These are phyloP conservation scores for Trichoderma sp. DNA, from an alignment of 2,329 filamentous ascomycete genomes.

Conservation along the genomic window DNA sequence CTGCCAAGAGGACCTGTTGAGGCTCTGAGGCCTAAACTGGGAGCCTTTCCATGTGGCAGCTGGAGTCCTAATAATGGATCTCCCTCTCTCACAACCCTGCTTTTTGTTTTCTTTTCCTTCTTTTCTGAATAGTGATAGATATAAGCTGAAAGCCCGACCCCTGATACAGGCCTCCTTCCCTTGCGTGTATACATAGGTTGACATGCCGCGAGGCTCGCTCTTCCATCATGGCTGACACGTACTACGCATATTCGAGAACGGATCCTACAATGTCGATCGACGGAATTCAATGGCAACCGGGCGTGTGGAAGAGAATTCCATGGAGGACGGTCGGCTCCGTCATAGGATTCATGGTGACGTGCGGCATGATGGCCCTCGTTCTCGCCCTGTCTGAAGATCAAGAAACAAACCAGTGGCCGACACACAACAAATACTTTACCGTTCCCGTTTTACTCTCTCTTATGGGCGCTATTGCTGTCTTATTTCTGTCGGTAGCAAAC, in stretches of 20 bases:
- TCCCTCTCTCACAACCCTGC: neutral
- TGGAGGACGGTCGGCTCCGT: neutral
- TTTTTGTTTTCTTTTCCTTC: neutral
- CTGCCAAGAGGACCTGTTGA: neutral
- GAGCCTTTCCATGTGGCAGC: neutral
- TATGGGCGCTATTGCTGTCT: neutral
- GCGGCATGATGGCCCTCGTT: conserved; percentile 4
- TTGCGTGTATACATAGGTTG: neutral
- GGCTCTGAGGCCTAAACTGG: neutral
- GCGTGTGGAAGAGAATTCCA: conserved; percentile 2
- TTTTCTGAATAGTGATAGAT: neutral
- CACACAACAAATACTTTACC: neutral
- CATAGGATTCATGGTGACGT: neutral
- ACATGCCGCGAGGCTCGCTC: neutral
- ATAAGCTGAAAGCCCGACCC: neutral
- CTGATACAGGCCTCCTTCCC: neutral
- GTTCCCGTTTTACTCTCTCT: conserved; percentile 12
- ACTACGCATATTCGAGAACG: neutral
- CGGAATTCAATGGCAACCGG: conserved; percentile 12
- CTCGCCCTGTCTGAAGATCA: conserved; percentile 1
- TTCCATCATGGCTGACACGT: neutral
- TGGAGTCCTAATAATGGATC: neutral
- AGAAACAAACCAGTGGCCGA: conserved; percentile 11
- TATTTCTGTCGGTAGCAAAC: conserved; percentile 4
- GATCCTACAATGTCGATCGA: neutral